Base-by-base conservation (phyloP, 306 rosid genomes). In the Inga leiocalycina region DNA sequence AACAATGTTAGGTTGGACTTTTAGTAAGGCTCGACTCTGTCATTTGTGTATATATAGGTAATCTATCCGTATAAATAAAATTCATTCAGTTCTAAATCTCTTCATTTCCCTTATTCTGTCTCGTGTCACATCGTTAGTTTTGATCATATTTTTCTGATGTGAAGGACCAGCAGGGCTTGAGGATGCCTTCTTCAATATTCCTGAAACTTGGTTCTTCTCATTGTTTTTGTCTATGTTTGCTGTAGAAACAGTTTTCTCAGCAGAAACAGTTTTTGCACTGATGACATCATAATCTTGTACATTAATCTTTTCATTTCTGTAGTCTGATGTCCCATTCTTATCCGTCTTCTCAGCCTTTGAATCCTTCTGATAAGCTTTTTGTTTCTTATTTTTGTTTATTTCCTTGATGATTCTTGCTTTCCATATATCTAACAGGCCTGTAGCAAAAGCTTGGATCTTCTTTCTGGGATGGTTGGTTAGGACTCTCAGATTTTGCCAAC, bases 71-170 rank as follows among this genome's bases (percentile, higher is more conserved):
- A n/a, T n/a, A n/a, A n/a, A n/a, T n/a, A n/a, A n/a, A n/a, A n/a
- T n/a, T n/a, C n/a, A n/a, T n/a, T n/a, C n/a, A n/a, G n/a, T n/a
- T n/a, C n/a, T n/a, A n/a, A n/a, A n/a, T n/a, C n/a, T n/a, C n/a
- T n/a, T n/a, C n/a, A n/a, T n/a, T n/a, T 89, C 97, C 86, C 99
- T 86, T 51, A 94, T 89, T 90, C 84, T 94, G 91, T 97, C 95
- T 57, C 99, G 87, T 0, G 71, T 16, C 22, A 86, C 39, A 68
- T 97, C 99, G 46, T 91, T 91, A 54, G 91, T 87, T 88, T 90
- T 94, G 2, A 93, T 71, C 97, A 92, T 94, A 41, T 92, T 59
- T 75, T 90, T 84, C 74, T 94, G 87, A 89, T 91, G 94, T 8
- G 95, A 94, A 27, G 97, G 83, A 75, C 78, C 69, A 52, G 88